Evolutionary conservation across 2,329 filamentous ascomycete species (phyloP), one percentile per base, ranked within the genome.

Genomic region (Uncinocarpus reesii): DNA sequence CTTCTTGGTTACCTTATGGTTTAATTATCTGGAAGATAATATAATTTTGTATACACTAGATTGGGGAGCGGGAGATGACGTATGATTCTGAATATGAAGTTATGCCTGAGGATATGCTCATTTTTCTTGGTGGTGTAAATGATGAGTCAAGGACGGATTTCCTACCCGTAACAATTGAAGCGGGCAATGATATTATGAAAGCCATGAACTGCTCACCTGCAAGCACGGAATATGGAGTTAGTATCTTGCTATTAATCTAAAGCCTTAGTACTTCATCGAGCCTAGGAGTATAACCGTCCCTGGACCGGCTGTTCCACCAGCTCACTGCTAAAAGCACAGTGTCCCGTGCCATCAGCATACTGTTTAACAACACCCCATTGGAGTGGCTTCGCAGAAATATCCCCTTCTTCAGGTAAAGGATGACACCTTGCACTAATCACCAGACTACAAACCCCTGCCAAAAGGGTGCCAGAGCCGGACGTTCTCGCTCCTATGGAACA

Each of bases 361-460:
- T 11, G 5, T n/a, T 24, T 8, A 6, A 59, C 54, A 16, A 50
- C 56, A 4, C 59, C 60, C 59, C 59, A 63, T 44, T 53, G 49
- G 10, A 63, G 43, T 5, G 56, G 50, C 26, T 53, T 54, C 6
- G 44, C 15, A 2, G 49, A 43, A 1, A 55, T 55, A 36, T 57
- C 51, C 4, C 13, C 47, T 42, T 62, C 58, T 32, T 52, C 53
- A 3, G 38, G 37, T 2, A 55, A 54, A 16, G 50, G 51, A 56
- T 64, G 62, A 51, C 62, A 65, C 11, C 61, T 60, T 4, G 62
- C 61, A 5, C 58, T 57, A 38, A 65, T 64, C 7, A 59, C 64
- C 7, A 58, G 48, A 42, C 62, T 65, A 47, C 62, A 65, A 28
- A 57, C 65, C 1, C 55, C 55, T 1, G 53, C 62, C 18, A 65